Evolutionary conservation across 73 alveolate genomes (phyloP), one percentile per base, ranked within the genome.

Genomic region (Breviolum minutum): DNA sequence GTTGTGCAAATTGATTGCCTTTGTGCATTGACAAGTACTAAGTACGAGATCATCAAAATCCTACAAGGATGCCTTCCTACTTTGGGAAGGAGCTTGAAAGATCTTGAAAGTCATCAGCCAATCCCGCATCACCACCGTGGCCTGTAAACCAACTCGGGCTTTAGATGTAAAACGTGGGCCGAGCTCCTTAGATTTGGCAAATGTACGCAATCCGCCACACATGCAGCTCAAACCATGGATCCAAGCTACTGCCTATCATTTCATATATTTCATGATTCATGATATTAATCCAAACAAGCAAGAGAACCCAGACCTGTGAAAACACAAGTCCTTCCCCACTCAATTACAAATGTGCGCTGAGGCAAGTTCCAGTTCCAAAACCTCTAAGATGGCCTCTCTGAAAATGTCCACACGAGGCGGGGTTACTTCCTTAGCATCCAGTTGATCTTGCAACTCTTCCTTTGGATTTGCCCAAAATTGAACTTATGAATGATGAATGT

Each of bases 341-440:
- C 32, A 40, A 3, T 0, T 40, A 40, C 0, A 3, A 40, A 40
- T 40, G 54, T 40, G 11, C 79, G 19, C 92, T 48, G 71, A 61
- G 68, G 71, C 61, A 22, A 63, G 60, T 60, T 73, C 97, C 88
- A 91, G 19, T 22, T 74, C 98, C 81, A 93, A 69, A 30, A 93
- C 77, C 27, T 93, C 98, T 61, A 93, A 61, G 40, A 93, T 93
- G 83, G 98, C 98, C 27, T 93, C 98, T 11, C 98, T 26, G 85
- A 93, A 93, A 87, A 93, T 93, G 92, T 76, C 98, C 40, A 77
- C 98, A 3, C 98, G 98, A 8, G 98, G 98, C 0, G 91, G 91
- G 16, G 98, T 93, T 63, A 93, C 98, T 76, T 93, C 98, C 98
- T 93, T 27, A 71, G 26, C 29, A 71, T 30, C 26, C 30, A 20